Evolutionary conservation across 75 land plant species (phyloP).

Genomic region (Picea glauca): DNA sequence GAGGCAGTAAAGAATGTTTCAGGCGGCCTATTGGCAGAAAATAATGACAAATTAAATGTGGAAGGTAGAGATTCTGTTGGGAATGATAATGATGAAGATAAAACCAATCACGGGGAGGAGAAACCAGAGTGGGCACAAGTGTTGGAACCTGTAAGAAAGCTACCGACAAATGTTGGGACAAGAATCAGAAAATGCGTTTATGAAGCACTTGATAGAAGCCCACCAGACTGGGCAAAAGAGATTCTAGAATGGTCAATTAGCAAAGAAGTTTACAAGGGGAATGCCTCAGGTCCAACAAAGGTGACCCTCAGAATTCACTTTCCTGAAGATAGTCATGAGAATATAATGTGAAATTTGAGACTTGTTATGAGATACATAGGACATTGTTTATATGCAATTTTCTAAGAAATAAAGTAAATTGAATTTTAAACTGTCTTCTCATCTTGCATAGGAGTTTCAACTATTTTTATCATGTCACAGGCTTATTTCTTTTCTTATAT

Average conservation of each 20-base stretch:
- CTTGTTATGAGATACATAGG: not conserved
- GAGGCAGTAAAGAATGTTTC: conserved; percentile 73
- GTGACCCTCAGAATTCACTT: conserved; percentile 27
- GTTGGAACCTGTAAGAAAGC: conserved; percentile 80
- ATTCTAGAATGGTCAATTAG: conserved; percentile 81
- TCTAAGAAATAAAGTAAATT: not conserved
- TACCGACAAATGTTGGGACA: conserved; percentile 95
- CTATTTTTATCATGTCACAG: not conserved
- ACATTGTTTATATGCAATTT: not conserved
- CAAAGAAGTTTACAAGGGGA: conserved; percentile 90
- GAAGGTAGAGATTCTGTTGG: conserved; percentile 28
- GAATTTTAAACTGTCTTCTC: not conserved
- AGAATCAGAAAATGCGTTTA: conserved; percentile 75
- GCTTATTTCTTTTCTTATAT: not conserved
- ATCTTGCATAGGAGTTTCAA: not conserved
- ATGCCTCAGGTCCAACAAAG: conserved; percentile 98
- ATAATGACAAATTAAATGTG: conserved; percentile 15
- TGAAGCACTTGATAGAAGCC: conserved; percentile 69
- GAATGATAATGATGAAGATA: conserved; percentile 8
- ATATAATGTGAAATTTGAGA: not conserved
- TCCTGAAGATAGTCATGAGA: not conserved
- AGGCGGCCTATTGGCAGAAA: conserved; percentile 27
- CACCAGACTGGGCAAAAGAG: conserved; percentile 86
- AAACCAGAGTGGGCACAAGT: conserved; percentile 77
- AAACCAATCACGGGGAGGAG: not conserved